Evolutionary conservation across 805 yeast genomes (phyloP), one percentile per base, ranked within the genome.

Genomic region (Metahyphopichia silvanorum): DNA sequence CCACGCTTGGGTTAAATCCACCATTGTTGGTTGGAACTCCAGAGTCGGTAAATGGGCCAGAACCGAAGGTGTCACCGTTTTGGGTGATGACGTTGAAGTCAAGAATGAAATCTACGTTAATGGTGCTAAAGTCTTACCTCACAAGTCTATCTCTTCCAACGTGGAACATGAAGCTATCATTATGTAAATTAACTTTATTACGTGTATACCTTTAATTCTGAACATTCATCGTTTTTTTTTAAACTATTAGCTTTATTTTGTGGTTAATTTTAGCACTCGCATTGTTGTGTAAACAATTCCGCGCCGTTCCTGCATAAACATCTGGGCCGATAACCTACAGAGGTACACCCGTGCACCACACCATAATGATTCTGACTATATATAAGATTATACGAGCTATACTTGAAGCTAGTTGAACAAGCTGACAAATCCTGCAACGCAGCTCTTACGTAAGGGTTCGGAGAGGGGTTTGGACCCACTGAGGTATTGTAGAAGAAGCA

Each of bases 51-150:
- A 79, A 69, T 93, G 98, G 98, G 95, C 97, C 46, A 87, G 98
- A 77, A 79, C 93, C 46, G 98, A 93, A 71, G 96, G 96, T 74
- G 86, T 81, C 55, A 86, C 97, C 43, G 98, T 93, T 40, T 79
- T 93, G 57, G 99, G 98, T 73, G 99, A 93, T 66, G 99, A 93
- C 51, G 99, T 93, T 47, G 94, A 89, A 64, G 87, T 93, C 63
- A 87, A 91, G 75, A 97, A 93, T 63, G 99, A 91, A 76, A 78
- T 93, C 63, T 93, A 93, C 77, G 95, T 93, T 55, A 93, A 93
- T 69, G 99, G 99, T 69, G 99, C 97, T 71, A 88, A 93, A 66
- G 97, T 93, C 48, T 80, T 93, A 61, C 99, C 99, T 50, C 98
- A 93, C 80, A 93, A 93, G 77, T 76, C 96, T 42, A 91, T 93